Percentiles rank a stretch among this genome's conserved stretches.
phyloP scores from a whole-genome alignment of 257 asterid genomes.

The Echites panduratus region DNA sequence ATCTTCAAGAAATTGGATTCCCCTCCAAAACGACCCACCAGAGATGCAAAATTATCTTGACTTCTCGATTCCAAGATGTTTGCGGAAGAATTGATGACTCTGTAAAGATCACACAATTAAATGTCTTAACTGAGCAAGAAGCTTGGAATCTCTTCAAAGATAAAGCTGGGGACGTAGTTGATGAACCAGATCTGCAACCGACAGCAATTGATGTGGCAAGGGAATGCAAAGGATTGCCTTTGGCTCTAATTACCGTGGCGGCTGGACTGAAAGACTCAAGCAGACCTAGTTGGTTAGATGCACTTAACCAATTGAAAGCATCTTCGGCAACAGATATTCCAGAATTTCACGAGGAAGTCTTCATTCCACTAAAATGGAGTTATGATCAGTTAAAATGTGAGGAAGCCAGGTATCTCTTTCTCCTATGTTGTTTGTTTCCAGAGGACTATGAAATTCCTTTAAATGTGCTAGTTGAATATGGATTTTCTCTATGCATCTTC shows the following conservation, averaged over 20 bases:
- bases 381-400: too few relatives aligned
- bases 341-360: background rate
- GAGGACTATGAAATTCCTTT: background rate
- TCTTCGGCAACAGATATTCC: constrained; percentile 1
- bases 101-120: too few relatives aligned
- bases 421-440: too few relatives aligned
- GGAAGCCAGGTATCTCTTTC: too few relatives aligned
- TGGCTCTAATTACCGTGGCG: too few relatives aligned
- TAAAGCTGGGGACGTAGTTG: background rate
- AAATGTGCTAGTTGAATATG: constrained; percentile 11
- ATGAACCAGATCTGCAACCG: background rate
- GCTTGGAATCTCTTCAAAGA: background rate
- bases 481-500: constrained; percentile 17
- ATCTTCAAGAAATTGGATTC: too few relatives aligned
- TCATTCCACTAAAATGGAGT: background rate
- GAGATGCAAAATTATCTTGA: too few relatives aligned
- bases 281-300: constrained; percentile 15
- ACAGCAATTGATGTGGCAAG: background rate
- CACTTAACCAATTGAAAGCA: constrained; percentile 10
- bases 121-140: too few relatives aligned
- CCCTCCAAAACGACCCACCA: too few relatives aligned
- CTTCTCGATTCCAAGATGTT: too few relatives aligned
- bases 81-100: too few relatives aligned
- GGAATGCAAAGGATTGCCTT: background rate
- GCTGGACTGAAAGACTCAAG: background rate